Evolutionary conservation across 345 rosid genomes (phyloP).

Genomic region (Citrus maxima): DNA sequence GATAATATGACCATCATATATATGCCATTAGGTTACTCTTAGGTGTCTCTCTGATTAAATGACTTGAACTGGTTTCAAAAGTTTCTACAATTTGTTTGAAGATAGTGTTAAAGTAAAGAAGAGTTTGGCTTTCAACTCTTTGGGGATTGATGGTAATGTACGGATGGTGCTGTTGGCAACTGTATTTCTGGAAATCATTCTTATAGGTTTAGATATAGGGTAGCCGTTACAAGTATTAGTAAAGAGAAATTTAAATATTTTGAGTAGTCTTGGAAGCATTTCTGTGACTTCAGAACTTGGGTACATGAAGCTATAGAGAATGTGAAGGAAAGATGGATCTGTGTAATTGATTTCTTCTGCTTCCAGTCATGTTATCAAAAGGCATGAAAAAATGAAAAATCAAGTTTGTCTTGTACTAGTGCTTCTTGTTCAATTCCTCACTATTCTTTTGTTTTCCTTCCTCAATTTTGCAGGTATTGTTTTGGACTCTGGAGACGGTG

Average conservation of each 20-base stretch:
- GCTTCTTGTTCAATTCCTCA: background rate
- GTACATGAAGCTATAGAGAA: background rate
- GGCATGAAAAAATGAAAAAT: background rate
- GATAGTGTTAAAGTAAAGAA: background rate
- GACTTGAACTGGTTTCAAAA: background rate
- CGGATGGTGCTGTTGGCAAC: background rate
- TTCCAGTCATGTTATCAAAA: background rate
- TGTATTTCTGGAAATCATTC: background rate
- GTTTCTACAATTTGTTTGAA: background rate
- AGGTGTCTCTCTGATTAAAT: background rate
- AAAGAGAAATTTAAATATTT: background rate
- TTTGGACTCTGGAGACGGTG: conserved; percentile 71
- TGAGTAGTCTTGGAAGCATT: background rate
- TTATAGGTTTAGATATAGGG: background rate
- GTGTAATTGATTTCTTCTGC: background rate
- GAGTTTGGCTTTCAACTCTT: background rate
- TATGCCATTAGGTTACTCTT: background rate
- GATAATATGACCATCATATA: background rate
- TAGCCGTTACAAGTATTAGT: background rate
- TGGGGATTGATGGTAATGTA: background rate
- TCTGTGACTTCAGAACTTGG: background rate
- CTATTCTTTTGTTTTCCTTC: background rate
- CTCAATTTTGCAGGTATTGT: conserved; percentile 42
- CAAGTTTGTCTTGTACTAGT: background rate
- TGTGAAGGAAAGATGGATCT: background rate